Base-by-base conservation (phyloP, 1,284 basidiomycete species). In the Rhodofomes roseus region DNA sequence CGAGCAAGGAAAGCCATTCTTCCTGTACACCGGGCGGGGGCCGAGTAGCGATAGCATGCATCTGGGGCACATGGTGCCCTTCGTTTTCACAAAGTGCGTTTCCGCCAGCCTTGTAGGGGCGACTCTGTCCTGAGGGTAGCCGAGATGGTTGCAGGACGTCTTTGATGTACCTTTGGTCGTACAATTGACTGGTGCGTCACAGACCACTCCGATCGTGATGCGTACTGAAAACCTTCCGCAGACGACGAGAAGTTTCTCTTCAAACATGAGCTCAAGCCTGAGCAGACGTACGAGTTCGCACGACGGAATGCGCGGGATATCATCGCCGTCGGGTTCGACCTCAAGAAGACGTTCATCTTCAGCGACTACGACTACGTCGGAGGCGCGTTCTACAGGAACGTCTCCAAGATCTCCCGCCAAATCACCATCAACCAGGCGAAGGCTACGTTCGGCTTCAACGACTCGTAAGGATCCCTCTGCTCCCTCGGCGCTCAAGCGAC, bases 211-310 rank as follows among this genome's bases (percentile, higher is more conserved):
- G 31, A 39, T 39, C 37, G 8, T 22, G 16, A 40, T 23, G 12
- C 1, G 25, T 4, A 16, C 22, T 11, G 22, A 16, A 40, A 27
- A n/a, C 2, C 16, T 31, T 44, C 2, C 36, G 11, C 66, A 94
- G 97, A 99, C 71, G 97, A 99, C 74, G 97, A 99, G 74, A 99
- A 99, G 76, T 99, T 99, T 80, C 77, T 99, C 58, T 97, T 99
- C 83, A 97, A 98, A 76, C 91, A 95, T 56, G 88, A 95, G 63
- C 84, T 97, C 62, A 95, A 93, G 71, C 81, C 93, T 48, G 93
- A 98, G 66, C 91, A 99, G 73, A 93, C 92, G 54, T 85, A 89
- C 69, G 81, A 83, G 43, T 98, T 95, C 73, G 87, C 94, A 9
- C 84, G 85, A 65, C 85, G 88, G 68, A 99, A 99, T 71, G 91